Conservation (phyloP, 2,329 filamentous ascomycete species). For the Ophiostoma tasmaniense region DNA sequence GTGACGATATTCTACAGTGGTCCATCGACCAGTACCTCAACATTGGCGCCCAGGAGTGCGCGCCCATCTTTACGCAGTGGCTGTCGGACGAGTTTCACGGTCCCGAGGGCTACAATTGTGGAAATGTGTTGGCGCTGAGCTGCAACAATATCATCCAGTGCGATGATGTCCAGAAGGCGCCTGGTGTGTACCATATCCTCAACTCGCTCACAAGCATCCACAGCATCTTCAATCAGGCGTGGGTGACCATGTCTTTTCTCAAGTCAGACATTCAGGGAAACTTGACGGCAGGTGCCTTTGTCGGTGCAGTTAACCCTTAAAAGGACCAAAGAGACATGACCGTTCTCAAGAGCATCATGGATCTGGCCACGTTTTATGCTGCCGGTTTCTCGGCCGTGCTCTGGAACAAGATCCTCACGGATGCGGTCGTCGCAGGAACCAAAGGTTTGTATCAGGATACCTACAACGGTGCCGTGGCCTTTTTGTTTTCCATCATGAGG, state of each 20-base stretch:
- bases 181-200: background rate
- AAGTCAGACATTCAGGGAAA: background rate
- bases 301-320: background rate
- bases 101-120: background rate
- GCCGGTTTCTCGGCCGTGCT: background rate
- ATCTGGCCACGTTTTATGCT: background rate
- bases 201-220: background rate
- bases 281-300: background rate
- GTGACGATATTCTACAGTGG: background rate
- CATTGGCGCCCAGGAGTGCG: background rate
- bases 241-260: background rate
- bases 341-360: background rate
- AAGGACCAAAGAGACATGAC: background rate
- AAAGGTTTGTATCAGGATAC: background rate
- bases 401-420: background rate
- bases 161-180: background rate
- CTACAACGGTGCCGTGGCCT: background rate
- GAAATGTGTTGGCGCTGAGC: background rate
- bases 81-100: background rate
- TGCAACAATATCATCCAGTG: background rate
- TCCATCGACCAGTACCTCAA: background rate
- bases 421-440: background rate
- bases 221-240: background rate
- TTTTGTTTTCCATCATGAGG: background rate
- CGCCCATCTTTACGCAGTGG: background rate